phyloP scores from a whole-genome alignment of 176 grass and related monocot species.

The Aegilops sharonensis region DNA sequence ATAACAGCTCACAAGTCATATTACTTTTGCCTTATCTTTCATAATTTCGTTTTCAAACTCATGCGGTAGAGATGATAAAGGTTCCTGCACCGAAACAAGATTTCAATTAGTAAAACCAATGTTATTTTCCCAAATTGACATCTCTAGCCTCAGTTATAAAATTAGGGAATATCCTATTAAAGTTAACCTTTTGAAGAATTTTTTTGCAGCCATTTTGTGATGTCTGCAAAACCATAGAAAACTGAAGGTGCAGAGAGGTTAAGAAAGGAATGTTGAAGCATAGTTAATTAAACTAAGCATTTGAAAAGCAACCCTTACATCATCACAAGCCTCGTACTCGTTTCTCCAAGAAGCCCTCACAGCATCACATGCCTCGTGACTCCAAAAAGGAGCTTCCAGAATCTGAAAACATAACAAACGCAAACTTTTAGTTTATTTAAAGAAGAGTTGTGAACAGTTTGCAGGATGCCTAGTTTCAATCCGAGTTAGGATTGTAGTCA shows the following conservation, averaged over 20 bases:
- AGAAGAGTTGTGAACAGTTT: not conserved
- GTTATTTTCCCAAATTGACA: not conserved
- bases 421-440: not conserved
- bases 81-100: not conserved
- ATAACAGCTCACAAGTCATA: not conserved
- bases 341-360: not conserved
- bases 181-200: not conserved
- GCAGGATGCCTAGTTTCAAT: not conserved
- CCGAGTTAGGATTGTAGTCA: not conserved
- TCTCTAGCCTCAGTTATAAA: not conserved
- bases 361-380: too few relatives aligned
- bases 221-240: not conserved
- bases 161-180: too few relatives aligned
- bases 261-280: not conserved
- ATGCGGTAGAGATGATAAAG: not conserved
- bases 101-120: not conserved
- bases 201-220: not conserved
- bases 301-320: not conserved
- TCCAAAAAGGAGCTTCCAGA: not conserved
- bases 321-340: not conserved
- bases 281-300: not conserved
- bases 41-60: not conserved
- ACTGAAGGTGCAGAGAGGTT: not conserved
- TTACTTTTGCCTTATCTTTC: slow-evolving; percentile 3
- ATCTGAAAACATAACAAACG: not conserved